Percentiles rank a stretch among this genome's conserved stretches.
phyloP scores from a whole-genome alignment of 1,284 basidiomycete genomes.

The Marasmius oreades region DNA sequence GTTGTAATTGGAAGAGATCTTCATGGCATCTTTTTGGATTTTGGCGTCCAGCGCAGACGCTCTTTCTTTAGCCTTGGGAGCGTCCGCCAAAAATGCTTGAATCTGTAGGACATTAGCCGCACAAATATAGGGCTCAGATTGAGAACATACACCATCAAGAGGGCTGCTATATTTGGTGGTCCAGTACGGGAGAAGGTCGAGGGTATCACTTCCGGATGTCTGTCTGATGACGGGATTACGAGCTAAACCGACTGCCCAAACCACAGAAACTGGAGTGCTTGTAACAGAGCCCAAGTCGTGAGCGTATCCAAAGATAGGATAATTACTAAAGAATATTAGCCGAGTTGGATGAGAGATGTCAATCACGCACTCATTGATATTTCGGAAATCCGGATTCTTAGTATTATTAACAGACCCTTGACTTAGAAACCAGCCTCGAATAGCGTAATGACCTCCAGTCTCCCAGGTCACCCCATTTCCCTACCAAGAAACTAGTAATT shows the following conservation, averaged over 20 bases:
- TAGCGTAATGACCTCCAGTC: background rate
- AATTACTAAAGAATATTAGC: background rate
- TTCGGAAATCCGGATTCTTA: background rate
- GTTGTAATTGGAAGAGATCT: background rate
- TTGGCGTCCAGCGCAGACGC: background rate
- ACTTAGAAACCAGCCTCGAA: background rate
- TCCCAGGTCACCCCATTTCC: background rate
- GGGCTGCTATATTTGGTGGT: background rate
- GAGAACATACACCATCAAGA: background rate
- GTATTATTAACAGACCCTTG: background rate
- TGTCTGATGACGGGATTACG: background rate
- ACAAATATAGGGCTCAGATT: background rate
- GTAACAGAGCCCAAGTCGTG: background rate
- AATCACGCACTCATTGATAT: background rate
- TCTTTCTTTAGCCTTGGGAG: background rate
- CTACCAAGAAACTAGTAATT: background rate
- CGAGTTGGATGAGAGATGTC: background rate
- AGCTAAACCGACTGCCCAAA: background rate
- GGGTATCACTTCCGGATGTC: background rate
- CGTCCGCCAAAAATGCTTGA: background rate
- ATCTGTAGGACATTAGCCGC: background rate
- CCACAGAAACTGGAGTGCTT: background rate
- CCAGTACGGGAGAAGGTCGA: background rate
- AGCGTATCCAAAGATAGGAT: background rate
- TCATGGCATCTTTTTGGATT: background rate